Base-by-base conservation (phyloP, 2,329 filamentous ascomycete genomes). In the Cercospora brassicicola region DNA sequence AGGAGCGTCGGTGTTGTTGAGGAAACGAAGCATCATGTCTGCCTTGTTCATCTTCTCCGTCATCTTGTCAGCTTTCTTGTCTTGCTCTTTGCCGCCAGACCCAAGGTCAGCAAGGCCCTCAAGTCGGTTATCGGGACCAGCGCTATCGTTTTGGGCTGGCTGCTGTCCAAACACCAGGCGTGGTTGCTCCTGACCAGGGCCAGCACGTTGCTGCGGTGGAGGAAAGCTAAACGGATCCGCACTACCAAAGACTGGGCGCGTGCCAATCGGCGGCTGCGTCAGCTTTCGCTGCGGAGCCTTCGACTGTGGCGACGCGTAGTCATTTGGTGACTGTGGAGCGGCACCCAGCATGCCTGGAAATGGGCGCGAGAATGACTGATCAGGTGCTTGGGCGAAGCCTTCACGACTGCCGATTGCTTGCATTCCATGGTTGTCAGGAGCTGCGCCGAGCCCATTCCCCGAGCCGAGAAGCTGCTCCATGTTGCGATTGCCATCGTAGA, bases 221-320 rank as follows among this genome's bases (percentile, higher is more conserved):
- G 51, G 20, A 15, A 57, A 30, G 33, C 7, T 59, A 23, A 45
- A 42, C 1, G 51, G 36, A 4, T 65, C 66, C 15, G 67, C 48
- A 18, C 64, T 64, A 20, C 67, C 64, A 11, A 68, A 71, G 5
- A 59, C 59, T 48, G 67, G 65, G 30, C 70, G 66, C 42, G 70
- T 71, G 33, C 70, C 70, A 23, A 71, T 69, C 3, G 69, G 69
- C 20, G 67, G 67, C 59, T 66, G 67, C 13, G 20, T 57, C 62
- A 56, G 62, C 62, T 62, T 59, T 45, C 61, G 56, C 36, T 45
- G 36, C 23, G 63, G 39, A 31, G 42, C 23, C 31, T 53, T 59
- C 28, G 62, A 39, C 53, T 62, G 31, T 7, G 62, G 20, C 4
- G 62, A 57, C 8, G 30, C 20, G 55, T 59, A 36, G 30, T 59